A percentile compares a stretch with the other conserved stretches of the same genome.
Conservation (phyloP, 257 asterid genomes). For the Haberlea rhodopensis region DNA sequence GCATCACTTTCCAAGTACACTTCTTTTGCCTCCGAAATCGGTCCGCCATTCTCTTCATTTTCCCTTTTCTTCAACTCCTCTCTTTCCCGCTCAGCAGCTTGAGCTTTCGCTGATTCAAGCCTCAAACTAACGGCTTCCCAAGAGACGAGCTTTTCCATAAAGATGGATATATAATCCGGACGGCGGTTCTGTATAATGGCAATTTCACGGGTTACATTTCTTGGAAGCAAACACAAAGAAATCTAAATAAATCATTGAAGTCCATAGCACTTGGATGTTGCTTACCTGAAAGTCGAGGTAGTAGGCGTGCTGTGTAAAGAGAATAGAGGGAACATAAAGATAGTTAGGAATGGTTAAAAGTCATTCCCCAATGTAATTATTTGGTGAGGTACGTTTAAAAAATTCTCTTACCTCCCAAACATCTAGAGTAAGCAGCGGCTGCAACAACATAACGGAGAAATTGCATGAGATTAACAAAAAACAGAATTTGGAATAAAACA, state of each 20-base stretch:
- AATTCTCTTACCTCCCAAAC: constrained; percentile 86
- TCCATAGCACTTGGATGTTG: background rate
- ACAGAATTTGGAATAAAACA: background rate
- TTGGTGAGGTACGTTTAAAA: background rate
- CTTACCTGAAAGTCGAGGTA: constrained; percentile 88
- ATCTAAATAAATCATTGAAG: background rate
- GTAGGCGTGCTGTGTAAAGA: constrained; percentile 72
- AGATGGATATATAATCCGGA: constrained; percentile 68
- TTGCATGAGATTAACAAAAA: background rate
- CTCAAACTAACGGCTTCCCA: constrained; percentile 86
- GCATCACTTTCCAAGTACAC: constrained; percentile 46
- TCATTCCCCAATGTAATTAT: background rate
- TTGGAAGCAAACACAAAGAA: background rate
- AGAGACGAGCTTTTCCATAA: constrained; percentile 89
- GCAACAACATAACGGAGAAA: constrained; percentile 32
- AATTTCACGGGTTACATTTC: background rate
- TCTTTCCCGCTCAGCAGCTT: constrained; percentile 55
- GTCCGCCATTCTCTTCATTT: constrained; percentile 34
- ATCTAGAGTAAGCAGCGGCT: constrained; percentile 93
- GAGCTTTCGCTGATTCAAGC: constrained; percentile 78
- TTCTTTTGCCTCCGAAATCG: constrained; percentile 33
- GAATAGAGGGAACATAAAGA: constrained; percentile 3
- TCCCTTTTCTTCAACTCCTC: constrained; percentile 41
- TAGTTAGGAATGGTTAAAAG: background rate
- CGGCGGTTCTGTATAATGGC: constrained; percentile 63